Evolutionary conservation across 2,329 filamentous ascomycete genomes (phyloP), one percentile per base, ranked within the genome.

Genomic region (Aspergillus fijiensis): DNA sequence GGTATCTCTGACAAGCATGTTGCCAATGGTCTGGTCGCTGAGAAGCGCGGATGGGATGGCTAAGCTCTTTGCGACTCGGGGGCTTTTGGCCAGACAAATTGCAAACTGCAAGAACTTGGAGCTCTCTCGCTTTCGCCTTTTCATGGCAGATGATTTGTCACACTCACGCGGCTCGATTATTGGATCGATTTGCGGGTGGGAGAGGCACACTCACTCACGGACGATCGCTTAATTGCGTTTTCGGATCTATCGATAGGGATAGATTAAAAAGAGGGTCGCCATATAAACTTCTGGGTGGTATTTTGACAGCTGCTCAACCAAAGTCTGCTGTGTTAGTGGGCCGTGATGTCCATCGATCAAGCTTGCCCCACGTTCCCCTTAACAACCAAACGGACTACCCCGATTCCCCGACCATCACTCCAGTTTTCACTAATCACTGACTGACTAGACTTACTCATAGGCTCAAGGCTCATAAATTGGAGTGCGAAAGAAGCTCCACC

Each of bases 361-460:
- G 39, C 39, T 23, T 47, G 45, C 42, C 48, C 45, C 45, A 49
- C 29, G 45, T 55, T 55, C 45, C 53, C 53, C 53, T 29, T 10
- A 29, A 29, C 27, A 29, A 29, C 27, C 27, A 29, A 29, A 29
- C 27, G 45, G 52, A 55, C 52, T n/a, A 19, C 39, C 25, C 33
- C 33, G 33, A 35, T 35, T 10, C 27, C 27, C 27, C 27, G 27
- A 29, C 27, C 33, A 35, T 16, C 33, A 35, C 33, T 16, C 33
- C 11, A 35, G 27, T 29, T 35, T 16, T 35, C 16, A 16, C 33
- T 35, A 35, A 35, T 35, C 33, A 35, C 12, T 5, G 16, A 29
- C 23, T 23, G 3, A 4, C 23, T 23, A 23, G 23, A 23, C 4
- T 23, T 23, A 23, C 23, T 23, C 23, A 23, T 23, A 23, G 23